Evolutionary conservation across 495 filamentous ascomycete species (phyloP).

Genomic region (Xylona heveae): DNA sequence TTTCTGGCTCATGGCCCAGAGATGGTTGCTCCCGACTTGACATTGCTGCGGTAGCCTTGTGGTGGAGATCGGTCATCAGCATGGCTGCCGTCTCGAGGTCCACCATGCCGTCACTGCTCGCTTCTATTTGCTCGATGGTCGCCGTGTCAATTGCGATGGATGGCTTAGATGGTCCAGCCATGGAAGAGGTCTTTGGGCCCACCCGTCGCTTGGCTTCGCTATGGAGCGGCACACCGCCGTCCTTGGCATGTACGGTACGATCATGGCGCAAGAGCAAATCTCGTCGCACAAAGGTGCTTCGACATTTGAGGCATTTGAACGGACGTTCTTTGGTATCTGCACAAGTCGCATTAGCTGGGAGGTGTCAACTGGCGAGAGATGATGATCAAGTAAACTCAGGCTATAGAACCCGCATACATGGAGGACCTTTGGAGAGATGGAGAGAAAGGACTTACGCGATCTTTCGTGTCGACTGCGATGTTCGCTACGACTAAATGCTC

Average conservation of each 20-base stretch:
- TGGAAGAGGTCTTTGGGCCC: constrained; percentile 41
- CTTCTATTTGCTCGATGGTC: constrained; percentile 85
- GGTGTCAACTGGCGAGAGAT: too few species aligned
- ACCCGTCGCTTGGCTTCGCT: constrained; percentile 84
- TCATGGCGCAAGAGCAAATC: constrained; percentile 93
- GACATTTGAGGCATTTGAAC: constrained; percentile 95
- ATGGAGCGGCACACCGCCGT: constrained; percentile 86
- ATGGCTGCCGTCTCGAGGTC: constrained; percentile 97
- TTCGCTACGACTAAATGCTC: constrained; percentile 92
- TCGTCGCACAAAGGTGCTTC: constrained; percentile 94
- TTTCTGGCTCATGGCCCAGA: constrained; percentile 34
- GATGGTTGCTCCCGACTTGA: constrained; percentile 49
- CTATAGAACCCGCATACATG: background rate
- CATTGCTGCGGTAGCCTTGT: constrained; percentile 80
- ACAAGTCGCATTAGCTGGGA: constrained; percentile 10
- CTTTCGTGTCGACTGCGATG: constrained; percentile 93
- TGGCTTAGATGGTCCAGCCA: constrained; percentile 51
- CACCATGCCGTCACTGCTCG: constrained; percentile 82
- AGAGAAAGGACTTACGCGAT: constrained; percentile 61
- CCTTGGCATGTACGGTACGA: constrained; percentile 95
- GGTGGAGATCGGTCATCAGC: constrained; percentile 96
- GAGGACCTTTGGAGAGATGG: constrained; percentile 1
- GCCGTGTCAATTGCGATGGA: constrained; percentile 70
- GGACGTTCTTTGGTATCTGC: constrained; percentile 96
- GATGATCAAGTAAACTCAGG: background rate